Base-by-base conservation (phyloP, 106 monocot species). In the Allium cepa region DNA sequence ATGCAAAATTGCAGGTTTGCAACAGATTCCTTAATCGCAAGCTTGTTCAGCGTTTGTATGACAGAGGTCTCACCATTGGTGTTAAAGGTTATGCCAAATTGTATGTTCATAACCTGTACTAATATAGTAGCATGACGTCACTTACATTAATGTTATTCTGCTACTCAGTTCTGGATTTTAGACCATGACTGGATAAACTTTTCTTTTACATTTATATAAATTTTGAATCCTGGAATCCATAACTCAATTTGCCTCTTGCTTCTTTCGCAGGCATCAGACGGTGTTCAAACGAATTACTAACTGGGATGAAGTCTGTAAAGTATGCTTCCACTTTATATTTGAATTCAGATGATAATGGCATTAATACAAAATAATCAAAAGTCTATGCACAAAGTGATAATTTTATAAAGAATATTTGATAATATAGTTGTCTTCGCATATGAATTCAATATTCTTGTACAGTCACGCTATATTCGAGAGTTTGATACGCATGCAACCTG, bases 401-500 rank as follows among this genome's bases (percentile, higher is more conserved):
- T 15, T 55, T 55, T 12, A 12, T 55, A 3, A 55, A 55, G 53
- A 36, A 36, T 55, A 55, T 12, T 15, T 12, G 53, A 55, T 4
- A 12, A 15, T 55, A 55, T 55, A 12, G 2, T 55, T 55, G 53
- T 11, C 3, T 15, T 15, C 2, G 53, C 36, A 5, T 36, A 36
- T 36, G 36, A 36, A 36, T 36, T 53, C 7, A 12, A 63, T 69
- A 4, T 56, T 10, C 1, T 17, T 63, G 7, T 28, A 26, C 46
- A 89, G 96, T 92, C 92, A 50, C 80, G 88, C 28, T 78, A 84
- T 8, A 72, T 97, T 53, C 81, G 96, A 47, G 96, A 92, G 52
- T 97, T 92, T 65, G 96, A 97, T 79, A 70, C 84, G 59, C 80
- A 97, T 80, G 88, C 89, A 9, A 97, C 96, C 74, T 65, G 92